Base-by-base conservation (phyloP, 139 green algal species). In the Spirogloea muscicola region DNA sequence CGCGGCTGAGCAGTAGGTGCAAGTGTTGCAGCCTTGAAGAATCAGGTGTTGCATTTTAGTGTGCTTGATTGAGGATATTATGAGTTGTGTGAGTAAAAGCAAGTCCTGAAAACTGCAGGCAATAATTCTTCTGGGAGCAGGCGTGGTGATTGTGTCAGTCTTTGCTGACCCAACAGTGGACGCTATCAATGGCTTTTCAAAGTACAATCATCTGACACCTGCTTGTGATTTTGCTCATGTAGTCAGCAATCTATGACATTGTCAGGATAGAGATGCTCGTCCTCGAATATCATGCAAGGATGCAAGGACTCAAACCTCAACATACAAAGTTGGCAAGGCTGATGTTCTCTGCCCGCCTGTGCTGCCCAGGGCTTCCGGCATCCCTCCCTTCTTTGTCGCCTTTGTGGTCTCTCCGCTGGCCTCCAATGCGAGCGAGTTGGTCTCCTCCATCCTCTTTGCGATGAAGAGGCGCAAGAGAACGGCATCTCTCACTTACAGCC, bases 401-500 rank as follows among this genome's bases (percentile, higher is more conserved):
- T 91, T 91, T 69, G 62, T 84, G n/a, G 59, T 89, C 9, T 64
- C 77, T 3, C 86, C 84, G 0, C 73, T 91, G 36, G 87, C 86
- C 42, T 87, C 74, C 62, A 91, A 90, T 61, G 76, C 80, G 39
- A 85, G 73, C 39, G 87, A 91, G 77, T 43, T 91, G 13, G 82
- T 91, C 34, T 82, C 69, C 49, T 85, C 69, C 25, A 41, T 91
- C 34, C 68, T 72, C 4, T 91, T 91, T 73, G 87, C 87, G 33
- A 33, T 33, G 0, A 79, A 80, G 52, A 88, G 86, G 66, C 63
- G 74, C 10, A 80, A 74, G 34, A 13, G 13, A 5, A 34, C 49
- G 5, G 84, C 86, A 7, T 79, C 55, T 2, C 81, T 91, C 42
- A 88, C 85, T 2, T 82, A 84, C 79, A 80, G 37, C 34, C 86